A percentile compares a stretch with the other conserved stretches of the same genome.
Conservation (phyloP, 305 asterid genomes). For the Plantago coronopus region DNA sequence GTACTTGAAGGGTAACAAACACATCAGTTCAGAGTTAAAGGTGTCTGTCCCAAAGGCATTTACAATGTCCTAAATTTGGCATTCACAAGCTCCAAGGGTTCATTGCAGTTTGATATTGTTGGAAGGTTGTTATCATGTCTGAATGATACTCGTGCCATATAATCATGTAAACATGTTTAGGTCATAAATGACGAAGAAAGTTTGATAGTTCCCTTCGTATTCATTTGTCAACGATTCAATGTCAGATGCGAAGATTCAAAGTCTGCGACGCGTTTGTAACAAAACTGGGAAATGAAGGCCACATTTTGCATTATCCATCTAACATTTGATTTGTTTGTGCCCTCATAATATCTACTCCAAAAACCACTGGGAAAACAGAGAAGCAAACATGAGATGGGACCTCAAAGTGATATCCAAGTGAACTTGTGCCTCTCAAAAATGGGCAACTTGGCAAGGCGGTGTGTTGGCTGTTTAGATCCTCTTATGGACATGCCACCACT, state of each 20-base stretch:
- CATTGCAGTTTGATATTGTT: no score
- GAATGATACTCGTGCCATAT: no score
- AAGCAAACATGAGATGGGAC: constrained; percentile 33
- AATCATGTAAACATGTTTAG: no score
- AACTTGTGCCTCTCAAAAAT: constrained; percentile 43
- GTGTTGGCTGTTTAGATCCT: constrained; percentile 34
- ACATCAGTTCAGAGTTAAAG: no score
- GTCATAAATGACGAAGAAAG: no score
- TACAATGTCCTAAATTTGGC: no score
- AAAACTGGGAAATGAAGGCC: constrained; percentile 6
- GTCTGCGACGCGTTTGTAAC: neutral
- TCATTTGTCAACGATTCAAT: neutral
- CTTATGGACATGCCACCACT: constrained; percentile 21
- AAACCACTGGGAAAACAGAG: constrained; percentile 16
- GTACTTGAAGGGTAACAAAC: no score
- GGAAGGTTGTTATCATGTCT: no score
- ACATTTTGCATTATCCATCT: neutral
- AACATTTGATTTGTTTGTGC: neutral
- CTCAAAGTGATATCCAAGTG: constrained; percentile 38
- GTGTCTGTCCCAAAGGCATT: no score
- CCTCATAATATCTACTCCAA: constrained; percentile 9
- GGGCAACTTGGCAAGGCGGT: constrained; percentile 45
- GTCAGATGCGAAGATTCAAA: no score
- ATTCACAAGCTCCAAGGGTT: no score
- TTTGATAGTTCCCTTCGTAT: no score